A percentile compares a stretch with the other conserved stretches of the same genome.
phyloP scores from a whole-genome alignment of 2,329 filamentous ascomycete genomes.

The Calonectria hawksworthii region DNA sequence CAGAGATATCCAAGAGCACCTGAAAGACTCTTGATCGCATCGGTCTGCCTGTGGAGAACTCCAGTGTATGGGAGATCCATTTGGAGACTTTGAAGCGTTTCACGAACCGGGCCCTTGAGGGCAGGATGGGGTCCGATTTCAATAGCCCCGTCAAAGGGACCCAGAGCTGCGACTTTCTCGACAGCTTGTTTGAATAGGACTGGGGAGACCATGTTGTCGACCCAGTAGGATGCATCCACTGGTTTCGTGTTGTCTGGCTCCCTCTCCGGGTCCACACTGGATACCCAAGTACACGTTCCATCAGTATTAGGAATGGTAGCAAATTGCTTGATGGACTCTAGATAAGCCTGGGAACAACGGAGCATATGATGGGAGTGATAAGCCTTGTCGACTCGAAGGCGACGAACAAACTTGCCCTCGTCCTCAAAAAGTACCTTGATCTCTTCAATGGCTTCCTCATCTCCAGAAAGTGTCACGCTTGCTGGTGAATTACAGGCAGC shows the following conservation, averaged over 20 bases:
- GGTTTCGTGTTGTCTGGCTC: background rate
- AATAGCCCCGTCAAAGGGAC: slow-evolving; percentile 29
- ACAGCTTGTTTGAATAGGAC: slow-evolving; percentile 43
- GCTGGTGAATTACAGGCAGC: slow-evolving; percentile 43
- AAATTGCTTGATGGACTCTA: slow-evolving; percentile 9
- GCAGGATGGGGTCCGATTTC: slow-evolving; percentile 64
- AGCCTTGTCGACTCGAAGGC: slow-evolving; percentile 59
- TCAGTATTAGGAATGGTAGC: background rate
- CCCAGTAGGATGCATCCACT: slow-evolving; percentile 38
- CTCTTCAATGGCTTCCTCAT: slow-evolving; percentile 45
- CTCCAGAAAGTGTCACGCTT: slow-evolving; percentile 49
- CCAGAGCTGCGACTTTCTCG: background rate
- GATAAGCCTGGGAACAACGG: slow-evolving; percentile 32
- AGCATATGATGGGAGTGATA: slow-evolving; percentile 66
- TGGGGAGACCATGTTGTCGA: slow-evolving; percentile 41
- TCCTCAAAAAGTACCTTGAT: slow-evolving; percentile 34
- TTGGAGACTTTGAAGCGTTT: slow-evolving; percentile 55
- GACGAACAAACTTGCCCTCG: slow-evolving; percentile 37
- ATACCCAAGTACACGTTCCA: slow-evolving; percentile 29
- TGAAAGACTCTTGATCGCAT: slow-evolving; percentile 29
- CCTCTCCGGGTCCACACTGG: slow-evolving; percentile 46
- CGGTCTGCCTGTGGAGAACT: slow-evolving; percentile 27
- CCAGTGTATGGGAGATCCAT: slow-evolving; percentile 23
- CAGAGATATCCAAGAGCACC: background rate
- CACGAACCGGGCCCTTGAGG: slow-evolving; percentile 56